Evolutionary conservation across 1,284 basidiomycete species (phyloP).

Genomic region (Farysia itapuensis): DNA sequence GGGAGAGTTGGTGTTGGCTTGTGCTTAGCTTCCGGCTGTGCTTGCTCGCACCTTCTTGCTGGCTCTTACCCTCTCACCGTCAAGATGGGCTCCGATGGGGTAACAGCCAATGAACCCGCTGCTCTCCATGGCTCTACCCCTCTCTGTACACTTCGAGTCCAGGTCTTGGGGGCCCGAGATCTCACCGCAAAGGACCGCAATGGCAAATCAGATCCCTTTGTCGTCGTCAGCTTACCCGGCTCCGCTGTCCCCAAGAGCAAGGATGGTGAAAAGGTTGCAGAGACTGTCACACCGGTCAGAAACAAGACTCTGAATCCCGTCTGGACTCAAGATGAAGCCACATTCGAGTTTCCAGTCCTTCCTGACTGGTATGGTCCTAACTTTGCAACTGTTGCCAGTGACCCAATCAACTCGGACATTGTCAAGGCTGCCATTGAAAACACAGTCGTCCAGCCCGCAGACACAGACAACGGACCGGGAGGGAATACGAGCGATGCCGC

Average conservation of each 20-base stretch:
- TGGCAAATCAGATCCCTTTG: slow-evolving; percentile 59
- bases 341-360: slow-evolving; percentile 35
- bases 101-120: no score
- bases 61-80: no score
- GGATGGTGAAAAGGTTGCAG: slow-evolving; percentile 62
- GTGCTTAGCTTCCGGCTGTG: no score
- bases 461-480: not conserved
- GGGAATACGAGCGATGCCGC: no score
- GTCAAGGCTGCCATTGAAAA: slow-evolving; percentile 21
- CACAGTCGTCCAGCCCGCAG: slow-evolving; percentile 1
- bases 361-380: slow-evolving; percentile 62
- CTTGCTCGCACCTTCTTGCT: no score
- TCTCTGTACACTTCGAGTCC: slow-evolving; percentile 44
- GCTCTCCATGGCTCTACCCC: not conserved
- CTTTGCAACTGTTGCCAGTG: slow-evolving; percentile 60
- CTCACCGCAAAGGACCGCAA: slow-evolving; percentile 64
- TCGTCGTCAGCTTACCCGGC: slow-evolving; percentile 50
- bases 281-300: slow-evolving; percentile 75
- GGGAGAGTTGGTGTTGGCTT: no score
- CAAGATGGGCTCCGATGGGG: no score
- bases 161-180: slow-evolving; percentile 61
- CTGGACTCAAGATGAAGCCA: slow-evolving; percentile 63
- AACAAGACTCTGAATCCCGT: slow-evolving; percentile 77
- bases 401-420: slow-evolving; percentile 17
- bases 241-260: slow-evolving; percentile 6